A percentile compares a stretch with the other conserved stretches of the same genome.
phyloP scores from a whole-genome alignment of 2,329 filamentous ascomycete species.

The Calonectria fujianensis region DNA sequence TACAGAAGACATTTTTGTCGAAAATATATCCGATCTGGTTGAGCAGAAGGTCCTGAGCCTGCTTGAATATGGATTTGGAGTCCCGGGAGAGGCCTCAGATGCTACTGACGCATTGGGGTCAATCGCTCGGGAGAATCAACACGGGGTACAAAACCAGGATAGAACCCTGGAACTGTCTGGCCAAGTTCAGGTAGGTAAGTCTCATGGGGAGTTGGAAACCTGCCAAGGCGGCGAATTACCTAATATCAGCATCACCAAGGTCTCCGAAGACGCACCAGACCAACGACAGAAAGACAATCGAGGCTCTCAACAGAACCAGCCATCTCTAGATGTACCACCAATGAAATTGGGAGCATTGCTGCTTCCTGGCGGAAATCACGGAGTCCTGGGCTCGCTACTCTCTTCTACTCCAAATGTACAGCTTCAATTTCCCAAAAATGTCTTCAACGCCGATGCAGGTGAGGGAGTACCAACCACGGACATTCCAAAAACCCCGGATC shows the following conservation, averaged over 20 bases:
- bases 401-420: too few species aligned
- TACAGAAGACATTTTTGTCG: neutral
- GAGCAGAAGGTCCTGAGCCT: neutral
- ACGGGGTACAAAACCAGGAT: too few species aligned
- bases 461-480: neutral
- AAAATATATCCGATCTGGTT: neutral
- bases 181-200: neutral
- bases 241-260: neutral
- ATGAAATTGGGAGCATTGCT: neutral
- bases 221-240: neutral
- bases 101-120: neutral
- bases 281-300: neutral
- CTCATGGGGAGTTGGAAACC: neutral
- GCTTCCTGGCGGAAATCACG: slow-evolving; percentile 5
- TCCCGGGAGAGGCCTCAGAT: neutral
- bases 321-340: neutral
- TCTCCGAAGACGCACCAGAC: neutral
- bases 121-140: too few species aligned
- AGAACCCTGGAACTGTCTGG: neutral
- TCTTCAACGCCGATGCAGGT: too few species aligned
- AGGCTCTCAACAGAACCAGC: neutral
- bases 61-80: neutral
- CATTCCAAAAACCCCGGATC: neutral
- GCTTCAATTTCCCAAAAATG: neutral
- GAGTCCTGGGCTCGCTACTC: neutral